Base-by-base conservation (phyloP, 2,329 filamentous ascomycete genomes). In the Xenoacremonium recifei region DNA sequence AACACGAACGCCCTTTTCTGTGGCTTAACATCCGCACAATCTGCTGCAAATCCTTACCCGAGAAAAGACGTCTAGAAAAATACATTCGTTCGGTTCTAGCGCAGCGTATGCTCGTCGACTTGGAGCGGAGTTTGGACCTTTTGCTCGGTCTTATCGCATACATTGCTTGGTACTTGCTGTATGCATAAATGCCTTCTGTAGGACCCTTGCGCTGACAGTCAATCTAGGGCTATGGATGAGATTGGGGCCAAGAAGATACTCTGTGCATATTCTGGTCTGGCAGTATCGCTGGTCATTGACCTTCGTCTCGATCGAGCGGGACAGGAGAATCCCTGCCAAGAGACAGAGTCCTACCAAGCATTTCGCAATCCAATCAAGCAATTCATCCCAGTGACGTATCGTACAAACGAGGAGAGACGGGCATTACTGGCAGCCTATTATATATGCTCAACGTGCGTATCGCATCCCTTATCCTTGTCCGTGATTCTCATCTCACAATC, bases 1-100 rank as follows among this genome's bases (percentile, higher is more conserved):
- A 58, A 17, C 39, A 44, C 4, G 52, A 65, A 6, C 51, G 56
- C 32, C 66, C 66, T 3, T 64, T 67, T 20, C 45, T 68, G 3
- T 69, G 64, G 64, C 42, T 64, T 7, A 64, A 59, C 34, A 62
- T 69, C 12, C 63, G 61, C 47, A 55, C 58, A 0, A 50, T 64
- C 2, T 45, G 50, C 3, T 54, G 55, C 11, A 57, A 49, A n/a
- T 50, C 44, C 0, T 35, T 29, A 7, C 11, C 30, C 39, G 58
- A 61, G 45, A 58, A 48, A 19, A 42, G 47, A 6, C 39, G 34
- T 11, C 25, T 60, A 12, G 48, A 56, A 3, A 25, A 35, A 13
- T 43, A 44, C 2, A 41, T 57, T 15, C 47, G 57, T 6, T 44
- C 50, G 18, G 49, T 45, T 13, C 18, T 60, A 9, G 48, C 53